Percentiles rank a stretch among this genome's conserved stretches.
Evolutionary conservation across 345 rosid genomes (phyloP).

Genomic region (Brassica carinata): DNA sequence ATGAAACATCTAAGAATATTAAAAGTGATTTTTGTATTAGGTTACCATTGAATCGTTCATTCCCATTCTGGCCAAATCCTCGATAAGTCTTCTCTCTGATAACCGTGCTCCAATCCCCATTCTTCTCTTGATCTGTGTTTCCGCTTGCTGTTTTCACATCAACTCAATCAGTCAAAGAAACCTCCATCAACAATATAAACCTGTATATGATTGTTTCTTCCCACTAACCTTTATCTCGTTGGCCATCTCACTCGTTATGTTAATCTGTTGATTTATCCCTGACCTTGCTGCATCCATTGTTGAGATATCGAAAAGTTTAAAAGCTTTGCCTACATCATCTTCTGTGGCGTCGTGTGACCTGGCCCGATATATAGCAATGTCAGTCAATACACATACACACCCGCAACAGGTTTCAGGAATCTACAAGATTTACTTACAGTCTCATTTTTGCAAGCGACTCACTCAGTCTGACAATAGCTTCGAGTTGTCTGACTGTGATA

Average conservation of each 20-base stretch:
- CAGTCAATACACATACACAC: neutral
- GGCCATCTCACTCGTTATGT: slow-evolving; percentile 78
- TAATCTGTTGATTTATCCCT: slow-evolving; percentile 87
- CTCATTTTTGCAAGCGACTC: slow-evolving; percentile 97
- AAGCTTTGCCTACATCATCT: slow-evolving; percentile 83
- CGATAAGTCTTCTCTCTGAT: slow-evolving; percentile 85
- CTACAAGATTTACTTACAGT: slow-evolving; percentile 55
- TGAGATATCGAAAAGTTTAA: slow-evolving; percentile 82
- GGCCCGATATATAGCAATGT: slow-evolving; percentile 15
- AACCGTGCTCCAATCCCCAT: slow-evolving; percentile 84
- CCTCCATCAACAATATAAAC: neutral
- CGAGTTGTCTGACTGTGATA: slow-evolving; percentile 92
- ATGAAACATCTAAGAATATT: no score
- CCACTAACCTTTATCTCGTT: slow-evolving; percentile 67
- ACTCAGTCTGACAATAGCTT: slow-evolving; percentile 87
- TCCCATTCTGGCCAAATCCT: slow-evolving; percentile 85
- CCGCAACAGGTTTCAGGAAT: neutral
- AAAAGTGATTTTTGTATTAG: no score
- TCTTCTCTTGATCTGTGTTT: slow-evolving; percentile 88
- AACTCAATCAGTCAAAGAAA: neutral
- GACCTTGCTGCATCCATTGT: slow-evolving; percentile 98
- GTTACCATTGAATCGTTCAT: slow-evolving; percentile 80
- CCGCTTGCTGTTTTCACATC: slow-evolving; percentile 70
- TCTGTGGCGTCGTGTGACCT: slow-evolving; percentile 89
- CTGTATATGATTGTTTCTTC: neutral